Conservation (phyloP, 768 basidiomycete genomes). For the Hortiboletus flavorubellus region DNA sequence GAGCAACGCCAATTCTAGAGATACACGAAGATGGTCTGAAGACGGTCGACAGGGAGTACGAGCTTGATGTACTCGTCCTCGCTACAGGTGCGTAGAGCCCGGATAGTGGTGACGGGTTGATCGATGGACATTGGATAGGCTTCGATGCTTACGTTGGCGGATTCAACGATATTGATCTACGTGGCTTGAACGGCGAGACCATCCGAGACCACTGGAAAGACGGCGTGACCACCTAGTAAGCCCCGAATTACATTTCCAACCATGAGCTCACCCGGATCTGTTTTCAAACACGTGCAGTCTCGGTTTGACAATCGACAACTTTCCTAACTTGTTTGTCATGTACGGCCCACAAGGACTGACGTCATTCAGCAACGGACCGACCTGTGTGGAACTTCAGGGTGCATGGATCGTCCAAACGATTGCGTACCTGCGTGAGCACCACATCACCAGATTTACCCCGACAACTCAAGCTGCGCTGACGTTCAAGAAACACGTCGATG, state of each 20-base stretch:
- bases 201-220: conserved; percentile 17
- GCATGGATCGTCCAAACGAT: conserved; percentile 12
- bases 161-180: conserved; percentile 9
- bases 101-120: not conserved
- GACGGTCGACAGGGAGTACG: conserved; percentile 3
- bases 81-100: conserved; percentile 10
- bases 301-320: conserved; percentile 13
- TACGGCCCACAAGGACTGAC: conserved; percentile 15
- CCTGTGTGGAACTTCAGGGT: conserved; percentile 3
- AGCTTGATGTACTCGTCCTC: conserved; percentile 13
- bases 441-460: conserved; percentile 15
- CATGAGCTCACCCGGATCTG: not conserved
- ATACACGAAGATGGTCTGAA: conserved; percentile 8
- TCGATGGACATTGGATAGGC: not conserved
- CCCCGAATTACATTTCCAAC: not conserved
- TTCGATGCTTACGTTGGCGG: conserved; percentile 8
- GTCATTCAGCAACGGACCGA: conserved; percentile 7
- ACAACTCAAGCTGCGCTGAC: not conserved
- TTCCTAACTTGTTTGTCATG: conserved; percentile 12
- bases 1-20: conserved; percentile 6
- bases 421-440: conserved; percentile 4
- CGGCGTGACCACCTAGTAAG: conserved; percentile 15
- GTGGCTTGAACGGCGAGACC: conserved; percentile 8
- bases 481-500: conserved; percentile 13
- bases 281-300: conserved; percentile 1